Conservation (phyloP, 495 filamentous ascomycete genomes). For the Articulospora tetracladia region DNA sequence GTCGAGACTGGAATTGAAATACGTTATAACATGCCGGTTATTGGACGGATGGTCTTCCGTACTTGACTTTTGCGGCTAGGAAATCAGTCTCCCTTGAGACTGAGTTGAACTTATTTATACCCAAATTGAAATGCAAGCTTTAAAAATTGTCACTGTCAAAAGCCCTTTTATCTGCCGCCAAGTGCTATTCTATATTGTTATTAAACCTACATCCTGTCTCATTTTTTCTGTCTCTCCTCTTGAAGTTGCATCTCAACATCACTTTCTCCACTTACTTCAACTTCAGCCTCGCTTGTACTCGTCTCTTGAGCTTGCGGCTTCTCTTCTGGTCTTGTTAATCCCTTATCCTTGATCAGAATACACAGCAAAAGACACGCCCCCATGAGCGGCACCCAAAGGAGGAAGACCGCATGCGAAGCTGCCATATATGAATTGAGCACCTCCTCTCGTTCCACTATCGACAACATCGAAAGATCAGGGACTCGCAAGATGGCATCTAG, state of each 20-base stretch:
- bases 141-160: too few relatives aligned
- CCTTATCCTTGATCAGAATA: constrained; percentile 49
- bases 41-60: too few relatives aligned
- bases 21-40: too few relatives aligned
- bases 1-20: not conserved
- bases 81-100: too few relatives aligned
- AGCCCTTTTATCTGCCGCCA: too few relatives aligned
- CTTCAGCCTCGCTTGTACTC: constrained; percentile 9
- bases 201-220: not conserved
- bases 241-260: constrained; percentile 19
- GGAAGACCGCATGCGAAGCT: constrained; percentile 50
- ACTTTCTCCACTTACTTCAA: constrained; percentile 12
- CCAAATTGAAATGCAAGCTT: too few relatives aligned
- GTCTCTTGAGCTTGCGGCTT: not conserved
- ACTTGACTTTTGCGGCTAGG: too few relatives aligned
- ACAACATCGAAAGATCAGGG: constrained; percentile 17
- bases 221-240: not conserved
- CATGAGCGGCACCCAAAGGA: constrained; percentile 51
- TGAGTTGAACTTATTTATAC: too few relatives aligned
- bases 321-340: constrained; percentile 48
- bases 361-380: constrained; percentile 49
- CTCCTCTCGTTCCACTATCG: constrained; percentile 12
- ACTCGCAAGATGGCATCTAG: constrained; percentile 18
- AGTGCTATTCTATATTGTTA: too few relatives aligned
- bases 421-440: constrained; percentile 47